These are phyloP conservation scores for Entomortierella chlamydospora DNA, from an alignment of 192 early-diverging fungal species.

Conservation along the genomic window DNA sequence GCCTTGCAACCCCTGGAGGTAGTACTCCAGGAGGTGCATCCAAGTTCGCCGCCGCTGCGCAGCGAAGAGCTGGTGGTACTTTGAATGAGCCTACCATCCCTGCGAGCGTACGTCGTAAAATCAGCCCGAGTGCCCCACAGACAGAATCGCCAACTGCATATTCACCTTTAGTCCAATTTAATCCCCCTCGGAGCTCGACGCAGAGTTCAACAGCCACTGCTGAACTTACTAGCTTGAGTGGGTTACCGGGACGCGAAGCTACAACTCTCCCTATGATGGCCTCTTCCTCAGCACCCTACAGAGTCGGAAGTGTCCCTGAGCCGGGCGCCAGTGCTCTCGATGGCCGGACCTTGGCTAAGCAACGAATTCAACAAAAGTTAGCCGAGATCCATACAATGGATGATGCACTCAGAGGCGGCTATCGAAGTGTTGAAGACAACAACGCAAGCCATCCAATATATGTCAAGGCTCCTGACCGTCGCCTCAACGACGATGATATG, in stretches of 20 bases:
- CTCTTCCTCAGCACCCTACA: not conserved
- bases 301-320: not conserved
- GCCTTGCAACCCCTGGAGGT: not conserved
- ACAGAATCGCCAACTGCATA: not conserved
- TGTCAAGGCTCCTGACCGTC: not conserved
- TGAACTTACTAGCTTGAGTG: not conserved
- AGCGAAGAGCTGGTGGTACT: not conserved
- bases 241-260: not conserved
- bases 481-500: not conserved
- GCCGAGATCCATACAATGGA: conserved; percentile 22
- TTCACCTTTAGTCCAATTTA: conserved; percentile 1
- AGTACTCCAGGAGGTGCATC: conserved; percentile 14
- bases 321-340: not conserved
- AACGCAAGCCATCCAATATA: conserved; percentile 25
- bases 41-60: not conserved
- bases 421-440: conserved; percentile 14
- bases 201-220: not conserved
- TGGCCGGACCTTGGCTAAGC: not conserved
- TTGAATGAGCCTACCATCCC: not conserved
- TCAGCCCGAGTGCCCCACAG: not conserved
- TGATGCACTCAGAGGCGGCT: conserved; percentile 6
- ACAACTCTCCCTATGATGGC: not conserved
- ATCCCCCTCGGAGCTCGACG: not conserved
- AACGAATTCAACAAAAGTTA: conserved; percentile 17
- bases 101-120: not conserved